Conservation (phyloP, 1,284 basidiomycete genomes). For the Moesziomyces sp. region DNA sequence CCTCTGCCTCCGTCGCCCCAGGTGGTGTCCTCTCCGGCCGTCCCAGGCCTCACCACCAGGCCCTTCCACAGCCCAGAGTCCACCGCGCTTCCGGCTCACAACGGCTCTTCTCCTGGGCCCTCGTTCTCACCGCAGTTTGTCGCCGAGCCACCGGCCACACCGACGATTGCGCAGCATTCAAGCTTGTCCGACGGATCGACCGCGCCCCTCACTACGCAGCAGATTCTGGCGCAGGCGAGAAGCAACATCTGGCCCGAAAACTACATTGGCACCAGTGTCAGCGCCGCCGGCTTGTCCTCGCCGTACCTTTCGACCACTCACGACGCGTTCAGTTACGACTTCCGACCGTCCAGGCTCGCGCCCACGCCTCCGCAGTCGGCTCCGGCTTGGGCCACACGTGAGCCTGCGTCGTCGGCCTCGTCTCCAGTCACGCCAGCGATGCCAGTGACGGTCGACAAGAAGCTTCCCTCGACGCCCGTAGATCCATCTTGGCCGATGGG, state of each 20-base stretch:
- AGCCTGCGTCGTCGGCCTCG: conserved; percentile 19
- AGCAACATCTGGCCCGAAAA: conserved; percentile 47
- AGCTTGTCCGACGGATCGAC: conserved; percentile 2
- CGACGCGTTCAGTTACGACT: conserved; percentile 25
- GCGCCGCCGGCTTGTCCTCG: conserved; percentile 32
- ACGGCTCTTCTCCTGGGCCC: conserved; percentile 8
- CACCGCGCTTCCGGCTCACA: conserved; percentile 8
- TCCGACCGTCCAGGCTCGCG: conserved; percentile 29
- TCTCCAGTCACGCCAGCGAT: conserved; percentile 14
- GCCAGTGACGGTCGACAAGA: conserved; percentile 13
- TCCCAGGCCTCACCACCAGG: conserved; percentile 10
- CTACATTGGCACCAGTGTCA: conserved; percentile 34
- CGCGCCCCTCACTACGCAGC: conserved; percentile 40
- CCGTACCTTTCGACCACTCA: conserved; percentile 20
- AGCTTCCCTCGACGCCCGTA: conserved; percentile 12
- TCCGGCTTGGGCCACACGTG: conserved; percentile 2
- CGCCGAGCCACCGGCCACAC: conserved; percentile 7
- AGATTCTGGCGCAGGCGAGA: conserved; percentile 41
- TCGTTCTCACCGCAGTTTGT: conserved; percentile 1
- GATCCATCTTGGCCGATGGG: neutral
- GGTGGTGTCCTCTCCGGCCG: conserved; percentile 7
- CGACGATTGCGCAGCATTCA: conserved; percentile 2
- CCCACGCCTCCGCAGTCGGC: conserved; percentile 22
- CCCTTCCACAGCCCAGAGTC: conserved; percentile 5
- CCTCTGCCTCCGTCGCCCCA: conserved; percentile 15